phyloP scores from a whole-genome alignment of 495 filamentous ascomycete species.

The Penicillium angulare region DNA sequence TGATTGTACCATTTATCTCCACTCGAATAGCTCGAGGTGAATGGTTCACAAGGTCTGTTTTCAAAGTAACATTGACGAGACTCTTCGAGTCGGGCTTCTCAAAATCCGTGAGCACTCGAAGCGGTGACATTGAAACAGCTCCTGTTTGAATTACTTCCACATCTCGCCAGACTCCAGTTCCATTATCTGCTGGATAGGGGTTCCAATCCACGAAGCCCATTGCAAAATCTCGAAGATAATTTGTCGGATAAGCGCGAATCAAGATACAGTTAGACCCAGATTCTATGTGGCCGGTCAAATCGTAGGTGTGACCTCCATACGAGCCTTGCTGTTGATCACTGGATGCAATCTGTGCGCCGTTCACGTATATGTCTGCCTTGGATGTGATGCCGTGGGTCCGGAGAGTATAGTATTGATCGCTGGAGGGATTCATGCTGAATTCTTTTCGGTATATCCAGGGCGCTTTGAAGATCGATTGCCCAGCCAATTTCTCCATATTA shows the following conservation, averaged over 20 bases:
- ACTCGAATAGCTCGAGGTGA: conserved; percentile 35
- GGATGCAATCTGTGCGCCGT: conserved; percentile 52
- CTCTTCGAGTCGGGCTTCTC: conserved; percentile 7
- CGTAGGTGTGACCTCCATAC: conserved; percentile 55
- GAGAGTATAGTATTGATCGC: conserved; percentile 49
- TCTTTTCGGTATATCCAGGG: conserved; percentile 65
- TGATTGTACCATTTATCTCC: conserved; percentile 37
- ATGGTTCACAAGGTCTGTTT: conserved; percentile 49
- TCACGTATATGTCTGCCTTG: conserved; percentile 59
- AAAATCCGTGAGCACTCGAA: conserved; percentile 49
- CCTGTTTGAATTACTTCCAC: conserved; percentile 59
- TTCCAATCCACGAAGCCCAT: conserved; percentile 68
- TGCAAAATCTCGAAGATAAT: conserved; percentile 58
- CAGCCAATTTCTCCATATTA: conserved; percentile 42
- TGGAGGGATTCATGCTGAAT: conserved; percentile 37
- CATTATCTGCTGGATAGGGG: conserved; percentile 57
- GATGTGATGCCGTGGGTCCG: conserved; percentile 60
- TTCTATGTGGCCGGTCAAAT: conserved; percentile 45
- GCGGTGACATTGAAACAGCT: conserved; percentile 46
- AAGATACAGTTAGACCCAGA: conserved; percentile 48
- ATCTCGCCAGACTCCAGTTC: conserved; percentile 62
- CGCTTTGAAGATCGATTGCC: conserved; percentile 45
- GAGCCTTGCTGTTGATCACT: conserved; percentile 52
- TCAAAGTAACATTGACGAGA: conserved; percentile 42
- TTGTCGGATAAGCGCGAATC: conserved; percentile 55